Evolutionary conservation across 305 asterid species (phyloP).

Genomic region (Fraxinus xanthoxyloides): DNA sequence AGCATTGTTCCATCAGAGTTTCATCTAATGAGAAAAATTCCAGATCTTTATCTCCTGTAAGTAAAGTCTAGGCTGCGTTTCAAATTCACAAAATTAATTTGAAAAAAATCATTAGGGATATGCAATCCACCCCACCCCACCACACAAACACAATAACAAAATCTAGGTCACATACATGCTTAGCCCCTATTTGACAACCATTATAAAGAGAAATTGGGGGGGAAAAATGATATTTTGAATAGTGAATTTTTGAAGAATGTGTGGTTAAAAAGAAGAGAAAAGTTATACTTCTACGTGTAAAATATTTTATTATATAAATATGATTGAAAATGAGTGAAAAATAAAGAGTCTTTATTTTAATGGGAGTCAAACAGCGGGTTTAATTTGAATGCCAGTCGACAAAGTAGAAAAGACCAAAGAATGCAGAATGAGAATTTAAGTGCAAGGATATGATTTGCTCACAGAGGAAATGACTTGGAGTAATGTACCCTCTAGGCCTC

Average conservation of each 20-base stretch:
- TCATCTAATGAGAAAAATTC: neutral
- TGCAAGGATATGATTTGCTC: constrained; percentile 21
- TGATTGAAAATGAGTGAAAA: no score
- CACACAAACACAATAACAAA: neutral
- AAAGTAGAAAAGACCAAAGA: neutral
- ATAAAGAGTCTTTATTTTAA: no score
- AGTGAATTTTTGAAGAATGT: neutral
- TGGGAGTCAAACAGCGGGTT: neutral
- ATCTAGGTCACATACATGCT: neutral
- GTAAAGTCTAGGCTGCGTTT: neutral
- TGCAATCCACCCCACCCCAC: neutral
- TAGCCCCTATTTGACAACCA: neutral
- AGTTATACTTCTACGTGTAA: neutral
- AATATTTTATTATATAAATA: no score
- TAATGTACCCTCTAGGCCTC: neutral
- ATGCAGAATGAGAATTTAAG: neutral
- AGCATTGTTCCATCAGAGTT: neutral
- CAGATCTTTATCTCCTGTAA: neutral
- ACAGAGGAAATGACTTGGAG: constrained; percentile 5
- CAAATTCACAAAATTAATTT: neutral
- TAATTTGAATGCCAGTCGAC: neutral
- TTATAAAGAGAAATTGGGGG: neutral
- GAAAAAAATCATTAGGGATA: neutral
- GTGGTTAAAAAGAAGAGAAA: no score
- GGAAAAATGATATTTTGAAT: no score